Evolutionary conservation across 495 filamentous ascomycete genomes (phyloP).

Genomic region (Endocarpon pusillum): DNA sequence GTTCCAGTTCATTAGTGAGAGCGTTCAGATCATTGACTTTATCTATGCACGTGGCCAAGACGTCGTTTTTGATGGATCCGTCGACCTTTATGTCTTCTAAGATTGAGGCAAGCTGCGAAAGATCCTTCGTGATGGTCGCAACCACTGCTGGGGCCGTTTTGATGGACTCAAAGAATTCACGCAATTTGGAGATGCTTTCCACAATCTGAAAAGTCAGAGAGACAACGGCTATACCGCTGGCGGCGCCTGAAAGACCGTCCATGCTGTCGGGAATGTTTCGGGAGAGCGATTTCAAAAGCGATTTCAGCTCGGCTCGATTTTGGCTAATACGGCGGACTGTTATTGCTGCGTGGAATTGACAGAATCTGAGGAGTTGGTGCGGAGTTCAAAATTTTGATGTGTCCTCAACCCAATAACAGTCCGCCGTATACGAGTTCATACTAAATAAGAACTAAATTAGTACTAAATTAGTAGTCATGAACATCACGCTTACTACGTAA

Average conservation of each 20-base stretch:
- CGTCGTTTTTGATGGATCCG: constrained; percentile 3
- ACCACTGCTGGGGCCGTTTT: constrained; percentile 18
- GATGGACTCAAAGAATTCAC: constrained; percentile 18
- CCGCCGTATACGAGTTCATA: no score
- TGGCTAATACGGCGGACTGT: no score
- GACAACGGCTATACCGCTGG: constrained; percentile 20
- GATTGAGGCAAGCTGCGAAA: constrained; percentile 14
- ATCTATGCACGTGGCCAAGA: constrained; percentile 3
- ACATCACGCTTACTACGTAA: no score
- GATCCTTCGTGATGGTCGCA: constrained; percentile 11
- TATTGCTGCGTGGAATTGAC: no score
- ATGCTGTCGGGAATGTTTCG: no score
- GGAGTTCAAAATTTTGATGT: no score
- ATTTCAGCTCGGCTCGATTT: no score
- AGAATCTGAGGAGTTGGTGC: no score
- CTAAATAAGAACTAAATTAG: no score
- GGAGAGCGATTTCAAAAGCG: no score
- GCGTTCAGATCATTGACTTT: constrained; percentile 8
- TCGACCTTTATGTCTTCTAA: constrained; percentile 10
- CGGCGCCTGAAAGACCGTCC: constrained; percentile 17
- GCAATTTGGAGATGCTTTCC: constrained; percentile 14
- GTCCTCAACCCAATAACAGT: no score
- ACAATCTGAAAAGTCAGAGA: constrained; percentile 15
- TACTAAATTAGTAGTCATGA: no score
- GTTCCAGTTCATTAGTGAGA: constrained; percentile 10